Evolutionary conservation across 2,329 filamentous ascomycete species (phyloP).

Genomic region (Penicillium nordicum): DNA sequence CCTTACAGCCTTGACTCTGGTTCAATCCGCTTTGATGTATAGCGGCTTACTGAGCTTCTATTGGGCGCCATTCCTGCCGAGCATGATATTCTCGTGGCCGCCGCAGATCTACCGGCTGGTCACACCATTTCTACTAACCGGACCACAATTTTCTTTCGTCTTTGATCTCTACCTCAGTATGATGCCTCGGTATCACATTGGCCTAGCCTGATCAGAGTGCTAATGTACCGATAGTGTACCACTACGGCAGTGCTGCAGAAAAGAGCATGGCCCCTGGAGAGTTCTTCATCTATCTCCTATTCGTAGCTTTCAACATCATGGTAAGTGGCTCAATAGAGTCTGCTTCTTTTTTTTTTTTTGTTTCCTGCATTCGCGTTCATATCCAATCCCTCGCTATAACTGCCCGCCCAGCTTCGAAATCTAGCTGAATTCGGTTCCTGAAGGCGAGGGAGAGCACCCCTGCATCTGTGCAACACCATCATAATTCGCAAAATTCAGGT

Average conservation of each 20-base stretch:
- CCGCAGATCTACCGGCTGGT: slow-evolving; percentile 60
- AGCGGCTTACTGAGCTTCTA: slow-evolving; percentile 52
- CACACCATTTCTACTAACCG: slow-evolving; percentile 59
- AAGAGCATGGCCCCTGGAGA: slow-evolving; percentile 69
- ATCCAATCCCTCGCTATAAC: slow-evolving; percentile 62
- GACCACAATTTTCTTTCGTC: slow-evolving; percentile 54
- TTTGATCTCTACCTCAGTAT: slow-evolving; percentile 71
- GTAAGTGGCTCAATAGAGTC: slow-evolving; percentile 58
- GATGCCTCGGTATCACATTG: slow-evolving; percentile 26
- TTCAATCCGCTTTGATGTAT: slow-evolving; percentile 60
- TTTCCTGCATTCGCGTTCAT: slow-evolving; percentile 19
- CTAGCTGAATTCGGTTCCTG: slow-evolving; percentile 79
- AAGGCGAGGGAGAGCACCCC: slow-evolving; percentile 77
- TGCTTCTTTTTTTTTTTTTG: slow-evolving; percentile 6
- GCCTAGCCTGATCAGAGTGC: slow-evolving; percentile 21
- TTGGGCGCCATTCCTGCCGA: slow-evolving; percentile 54
- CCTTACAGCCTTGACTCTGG: slow-evolving; percentile 61
- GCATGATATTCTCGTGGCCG: slow-evolving; percentile 54
- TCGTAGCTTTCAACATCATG: slow-evolving; percentile 67
- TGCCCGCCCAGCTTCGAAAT: slow-evolving; percentile 67
- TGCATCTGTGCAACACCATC: slow-evolving; percentile 58
- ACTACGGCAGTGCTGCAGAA: slow-evolving; percentile 73
- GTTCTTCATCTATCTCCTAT: slow-evolving; percentile 74
- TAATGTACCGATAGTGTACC: slow-evolving; percentile 58
- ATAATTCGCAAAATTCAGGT: slow-evolving; percentile 56